These are phyloP conservation scores for Chondrostereum purpureum DNA, from an alignment of 1,284 basidiomycete genomes.

Conservation along the genomic window DNA sequence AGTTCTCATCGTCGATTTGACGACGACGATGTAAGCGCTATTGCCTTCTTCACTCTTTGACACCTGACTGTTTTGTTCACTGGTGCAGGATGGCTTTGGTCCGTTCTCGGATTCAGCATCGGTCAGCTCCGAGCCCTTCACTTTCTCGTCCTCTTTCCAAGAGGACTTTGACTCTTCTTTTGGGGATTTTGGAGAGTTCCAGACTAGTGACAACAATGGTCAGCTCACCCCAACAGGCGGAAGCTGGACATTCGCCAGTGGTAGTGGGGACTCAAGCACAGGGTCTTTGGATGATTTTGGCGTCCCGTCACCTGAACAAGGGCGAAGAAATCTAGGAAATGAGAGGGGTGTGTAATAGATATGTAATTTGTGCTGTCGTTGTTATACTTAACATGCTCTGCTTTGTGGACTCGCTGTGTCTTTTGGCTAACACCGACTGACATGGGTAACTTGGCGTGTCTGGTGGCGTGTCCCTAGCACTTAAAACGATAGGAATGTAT, in stretches of 20 bases:
- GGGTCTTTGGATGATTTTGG: background rate
- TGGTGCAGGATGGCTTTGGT: conserved; percentile 56
- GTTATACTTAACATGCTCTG: no score
- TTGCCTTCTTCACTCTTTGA: conserved; percentile 9
- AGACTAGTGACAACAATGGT: conserved; percentile 41
- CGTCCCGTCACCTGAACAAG: no score
- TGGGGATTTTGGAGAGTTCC: conserved; percentile 77
- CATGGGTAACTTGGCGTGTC: no score
- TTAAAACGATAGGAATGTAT: no score
- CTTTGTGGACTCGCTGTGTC: no score
- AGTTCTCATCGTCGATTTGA: conserved; percentile 43
- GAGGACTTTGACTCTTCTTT: conserved; percentile 57
- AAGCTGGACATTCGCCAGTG: conserved; percentile 54
- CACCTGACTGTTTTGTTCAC: conserved; percentile 8
- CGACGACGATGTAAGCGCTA: conserved; percentile 31
- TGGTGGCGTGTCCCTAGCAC: no score
- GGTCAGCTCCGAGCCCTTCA: conserved; percentile 53
- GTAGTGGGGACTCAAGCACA: conserved; percentile 13
- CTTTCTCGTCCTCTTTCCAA: conserved; percentile 48
- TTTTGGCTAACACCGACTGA: no score
- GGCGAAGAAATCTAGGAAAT: no score
- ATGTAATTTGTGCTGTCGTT: no score
- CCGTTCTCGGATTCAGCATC: conserved; percentile 66
- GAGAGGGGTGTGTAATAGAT: no score
- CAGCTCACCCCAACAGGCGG: conserved; percentile 58